These are phyloP conservation scores for Wickerhamomyces chambardii DNA, from an alignment of 805 yeast genomes.

Conservation along the genomic window DNA sequence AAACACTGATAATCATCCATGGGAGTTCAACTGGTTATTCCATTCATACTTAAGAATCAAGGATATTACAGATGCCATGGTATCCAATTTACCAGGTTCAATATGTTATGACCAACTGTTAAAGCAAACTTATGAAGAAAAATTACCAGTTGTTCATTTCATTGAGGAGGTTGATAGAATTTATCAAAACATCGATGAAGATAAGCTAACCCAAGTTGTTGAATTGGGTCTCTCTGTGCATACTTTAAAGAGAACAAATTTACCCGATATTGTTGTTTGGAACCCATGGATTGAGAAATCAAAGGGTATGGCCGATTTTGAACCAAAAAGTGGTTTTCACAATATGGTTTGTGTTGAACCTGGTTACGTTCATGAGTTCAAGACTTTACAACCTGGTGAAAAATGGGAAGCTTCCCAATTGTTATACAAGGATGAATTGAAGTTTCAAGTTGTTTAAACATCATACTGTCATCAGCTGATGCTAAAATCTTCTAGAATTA, in stretches of 20 bases:
- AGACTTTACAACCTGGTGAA: constrained; percentile 56
- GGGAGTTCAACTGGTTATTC: constrained; percentile 91
- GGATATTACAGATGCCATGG: constrained; percentile 71
- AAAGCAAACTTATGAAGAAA: constrained; percentile 52
- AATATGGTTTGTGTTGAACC: constrained; percentile 95
- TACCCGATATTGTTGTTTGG: constrained; percentile 83
- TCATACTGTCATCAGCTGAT: too few species aligned
- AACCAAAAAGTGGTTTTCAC: constrained; percentile 75
- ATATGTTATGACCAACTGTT: constrained; percentile 70
- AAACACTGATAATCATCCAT: constrained; percentile 53
- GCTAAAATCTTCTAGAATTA: too few species aligned
- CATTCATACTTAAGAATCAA: constrained; percentile 77
- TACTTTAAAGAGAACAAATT: constrained; percentile 53
- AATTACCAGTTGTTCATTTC: constrained; percentile 66
- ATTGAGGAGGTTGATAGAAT: constrained; percentile 80
- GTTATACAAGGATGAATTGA: constrained; percentile 45
- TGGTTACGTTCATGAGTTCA: constrained; percentile 72
- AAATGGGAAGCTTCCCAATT: constrained; percentile 71
- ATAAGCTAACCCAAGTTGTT: constrained; percentile 56
- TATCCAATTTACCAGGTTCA: constrained; percentile 71
- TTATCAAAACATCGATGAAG: constrained; percentile 51
- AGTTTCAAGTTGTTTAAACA: constrained; percentile 43
- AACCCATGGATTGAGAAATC: constrained; percentile 91
- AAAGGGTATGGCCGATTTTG: constrained; percentile 79
- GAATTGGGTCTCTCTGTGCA: constrained; percentile 64